A percentile compares a stretch with the other conserved stretches of the same genome.
phyloP scores from a whole-genome alignment of 768 basidiomycete species.

The Mycena filopes region DNA sequence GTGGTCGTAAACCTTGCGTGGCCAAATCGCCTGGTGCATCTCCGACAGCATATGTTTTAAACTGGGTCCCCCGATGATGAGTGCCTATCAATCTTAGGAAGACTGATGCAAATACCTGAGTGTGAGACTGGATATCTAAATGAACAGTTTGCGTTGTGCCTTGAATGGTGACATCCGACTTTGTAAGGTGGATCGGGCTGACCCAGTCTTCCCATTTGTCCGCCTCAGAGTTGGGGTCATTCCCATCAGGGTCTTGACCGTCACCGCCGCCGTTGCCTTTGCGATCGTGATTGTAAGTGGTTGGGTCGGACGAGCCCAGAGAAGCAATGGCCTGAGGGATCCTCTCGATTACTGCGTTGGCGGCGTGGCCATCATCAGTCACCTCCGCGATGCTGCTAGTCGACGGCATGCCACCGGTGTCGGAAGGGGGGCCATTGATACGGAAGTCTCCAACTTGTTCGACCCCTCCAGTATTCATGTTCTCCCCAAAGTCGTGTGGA shows the following conservation, averaged over 20 bases:
- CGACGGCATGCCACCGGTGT: no score
- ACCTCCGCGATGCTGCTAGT: neutral
- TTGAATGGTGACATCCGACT: neutral
- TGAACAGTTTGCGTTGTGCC: no score
- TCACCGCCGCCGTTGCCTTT: neutral
- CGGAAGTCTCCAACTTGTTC: no score
- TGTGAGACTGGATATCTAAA: neutral
- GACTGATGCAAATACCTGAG: neutral
- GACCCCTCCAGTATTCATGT: no score
- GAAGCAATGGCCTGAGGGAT: no score
- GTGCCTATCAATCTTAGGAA: neutral
- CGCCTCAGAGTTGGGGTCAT: neutral
- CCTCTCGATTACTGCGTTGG: neutral
- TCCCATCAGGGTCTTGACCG: constrained; percentile 2
- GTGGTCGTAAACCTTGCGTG: neutral
- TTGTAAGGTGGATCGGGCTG: neutral
- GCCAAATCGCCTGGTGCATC: neutral
- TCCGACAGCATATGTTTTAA: neutral
- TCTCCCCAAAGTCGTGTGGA: neutral
- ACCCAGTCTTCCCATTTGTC: constrained; percentile 11
- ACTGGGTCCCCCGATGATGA: neutral
- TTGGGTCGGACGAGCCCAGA: neutral
- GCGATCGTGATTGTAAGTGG: no score
- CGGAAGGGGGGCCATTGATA: no score
- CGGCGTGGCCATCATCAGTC: neutral